Evolutionary conservation across 2,329 filamentous ascomycete genomes (phyloP), one percentile per base, ranked within the genome.

Genomic region (Exophiala oligosperma): DNA sequence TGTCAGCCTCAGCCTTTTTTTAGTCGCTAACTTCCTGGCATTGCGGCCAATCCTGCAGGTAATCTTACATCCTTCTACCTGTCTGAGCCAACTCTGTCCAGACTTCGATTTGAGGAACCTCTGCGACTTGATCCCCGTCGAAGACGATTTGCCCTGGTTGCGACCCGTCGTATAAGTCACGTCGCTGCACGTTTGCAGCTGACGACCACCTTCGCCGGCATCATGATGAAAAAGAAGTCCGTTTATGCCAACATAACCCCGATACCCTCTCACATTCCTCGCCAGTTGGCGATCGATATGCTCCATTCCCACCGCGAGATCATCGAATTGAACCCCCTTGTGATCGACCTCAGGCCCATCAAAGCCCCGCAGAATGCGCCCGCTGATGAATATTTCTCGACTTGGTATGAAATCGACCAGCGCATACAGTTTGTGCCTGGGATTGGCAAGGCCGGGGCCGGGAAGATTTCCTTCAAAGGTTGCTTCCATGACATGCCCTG

Each of bases 281-380:
- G 91, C 56, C 80, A 88, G 65, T 81, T 84, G 21, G 90, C 90
- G 44, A 72, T 95, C 64, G 80, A 84, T 57, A 89, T 90, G 64
- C 84, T 96, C 28, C 90, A 91, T 72, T 82, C 88, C 72, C 91
- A 95, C 74, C 72, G 81, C 50, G 86, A 87, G 66, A 94, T 96
- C 86, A 95, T 96, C 69, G 88, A 92, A 70, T 79, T 96, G 54
- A 96, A 95, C 73, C 91, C 91, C 1, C 81, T 95, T 43, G 88
- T 96, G 52, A 84, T 88, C 61, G 85, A 88, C 59, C 83, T 89
- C 60, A 82, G 86, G 64, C 79, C 79, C 37, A 90, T 91, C 72
- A 80, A 83, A 48, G 80, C 90, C 1, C 90, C 91, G 0, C 69
- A 80, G 24, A 82, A 86, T 69, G 86, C 88, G 8, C 78, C 83